phyloP scores from a whole-genome alignment of 306 rosid species.

The Gynostemma pentaphyllum region DNA sequence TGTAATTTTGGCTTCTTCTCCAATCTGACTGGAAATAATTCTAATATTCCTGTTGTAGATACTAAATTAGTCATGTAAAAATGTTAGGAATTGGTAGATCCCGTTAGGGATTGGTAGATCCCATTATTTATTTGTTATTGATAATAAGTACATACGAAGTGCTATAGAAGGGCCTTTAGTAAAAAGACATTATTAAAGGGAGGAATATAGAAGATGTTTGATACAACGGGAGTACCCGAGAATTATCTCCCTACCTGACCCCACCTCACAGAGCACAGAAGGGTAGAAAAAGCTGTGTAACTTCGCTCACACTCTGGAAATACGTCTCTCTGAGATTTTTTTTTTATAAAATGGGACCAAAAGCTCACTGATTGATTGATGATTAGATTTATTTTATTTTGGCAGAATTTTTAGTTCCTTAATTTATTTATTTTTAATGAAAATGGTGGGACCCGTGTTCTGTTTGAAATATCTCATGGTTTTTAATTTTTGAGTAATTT shows the following conservation, averaged over 20 bases:
- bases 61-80: too few relatives aligned
- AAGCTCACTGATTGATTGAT: neutral
- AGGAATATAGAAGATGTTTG: too few relatives aligned
- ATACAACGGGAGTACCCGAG: too few relatives aligned
- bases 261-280: neutral
- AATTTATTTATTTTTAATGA: neutral
- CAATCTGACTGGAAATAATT: too few relatives aligned
- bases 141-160: too few relatives aligned
- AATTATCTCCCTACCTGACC: too few relatives aligned
- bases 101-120: too few relatives aligned
- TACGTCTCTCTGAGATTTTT: neutral
- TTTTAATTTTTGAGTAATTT: neutral
- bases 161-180: too few relatives aligned
- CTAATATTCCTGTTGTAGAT: too few relatives aligned
- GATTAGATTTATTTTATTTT: neutral
- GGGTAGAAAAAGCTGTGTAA: neutral
- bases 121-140: too few relatives aligned
- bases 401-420: neutral
- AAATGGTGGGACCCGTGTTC: neutral
- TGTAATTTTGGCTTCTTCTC: neutral
- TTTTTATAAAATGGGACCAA: neutral
- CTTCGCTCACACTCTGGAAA: neutral
- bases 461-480: neutral
- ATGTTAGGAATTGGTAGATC: too few relatives aligned
- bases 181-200: too few relatives aligned